These are phyloP conservation scores for Rhodotorula sp. DNA, from an alignment of 1,284 basidiomycete genomes.

Conservation along the genomic window DNA sequence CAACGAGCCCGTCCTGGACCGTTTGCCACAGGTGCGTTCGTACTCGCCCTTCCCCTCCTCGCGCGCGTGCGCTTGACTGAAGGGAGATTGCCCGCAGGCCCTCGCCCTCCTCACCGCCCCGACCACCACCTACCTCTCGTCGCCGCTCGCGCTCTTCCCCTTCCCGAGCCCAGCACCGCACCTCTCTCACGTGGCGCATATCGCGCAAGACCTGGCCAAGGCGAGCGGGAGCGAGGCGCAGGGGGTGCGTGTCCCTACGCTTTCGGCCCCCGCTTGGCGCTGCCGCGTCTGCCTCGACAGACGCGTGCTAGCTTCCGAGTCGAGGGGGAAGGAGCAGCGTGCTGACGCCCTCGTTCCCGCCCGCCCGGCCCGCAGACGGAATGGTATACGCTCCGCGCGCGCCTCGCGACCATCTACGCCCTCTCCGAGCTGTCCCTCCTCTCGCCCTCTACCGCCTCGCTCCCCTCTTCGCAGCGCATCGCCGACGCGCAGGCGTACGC, in stretches of 20 bases:
- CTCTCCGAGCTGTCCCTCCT: slow-evolving; percentile 35
- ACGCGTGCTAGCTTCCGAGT: too few species aligned
- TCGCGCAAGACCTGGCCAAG: slow-evolving; percentile 39
- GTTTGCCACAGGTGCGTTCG: slow-evolving; percentile 24
- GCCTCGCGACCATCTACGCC: slow-evolving; percentile 17
- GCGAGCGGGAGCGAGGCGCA: slow-evolving; percentile 29
- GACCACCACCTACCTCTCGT: slow-evolving; percentile 20
- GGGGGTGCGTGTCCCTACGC: slow-evolving; percentile 17
- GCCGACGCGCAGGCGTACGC: slow-evolving; percentile 13
- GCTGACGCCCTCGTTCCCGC: neutral
- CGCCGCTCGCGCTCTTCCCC: slow-evolving; percentile 22
- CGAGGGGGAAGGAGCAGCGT: slow-evolving; percentile 3
- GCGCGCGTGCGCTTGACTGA: neutral
- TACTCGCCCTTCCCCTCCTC: neutral
- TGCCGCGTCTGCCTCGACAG: too few species aligned
- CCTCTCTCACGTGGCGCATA: slow-evolving; percentile 28
- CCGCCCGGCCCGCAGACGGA: slow-evolving; percentile 27
- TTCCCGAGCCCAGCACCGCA: slow-evolving; percentile 17
- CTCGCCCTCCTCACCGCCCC: slow-evolving; percentile 35
- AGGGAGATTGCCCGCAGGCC: slow-evolving; percentile 21
- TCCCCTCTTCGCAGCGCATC: slow-evolving; percentile 13
- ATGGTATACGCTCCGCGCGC: slow-evolving; percentile 27
- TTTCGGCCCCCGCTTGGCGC: too few species aligned
- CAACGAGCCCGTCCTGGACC: slow-evolving; percentile 25
- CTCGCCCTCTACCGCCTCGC: slow-evolving; percentile 7